Base-by-base conservation (phyloP, 306 rosid species). In the Oemleria cerasiformis region DNA sequence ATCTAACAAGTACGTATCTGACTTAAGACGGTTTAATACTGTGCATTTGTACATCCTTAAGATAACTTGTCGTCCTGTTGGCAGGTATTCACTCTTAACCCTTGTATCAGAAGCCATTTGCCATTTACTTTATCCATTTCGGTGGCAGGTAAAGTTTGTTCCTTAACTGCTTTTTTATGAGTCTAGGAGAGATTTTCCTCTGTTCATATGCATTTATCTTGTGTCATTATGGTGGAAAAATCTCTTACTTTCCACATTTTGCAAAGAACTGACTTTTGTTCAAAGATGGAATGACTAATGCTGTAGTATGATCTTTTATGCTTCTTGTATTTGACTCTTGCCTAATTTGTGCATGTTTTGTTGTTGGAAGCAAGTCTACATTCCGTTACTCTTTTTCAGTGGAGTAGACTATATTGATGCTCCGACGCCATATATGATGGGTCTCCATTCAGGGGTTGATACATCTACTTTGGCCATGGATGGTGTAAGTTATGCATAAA, bases 361-460 rank as follows among this genome's bases (percentile, higher is more conserved):
- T 82, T 81, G 83, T 79, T 81, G 86, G 84, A 81, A 94, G 99
- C 99, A 94, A 81, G 99, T 94, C 80, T 94, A 91, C 86, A 94
- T 94, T 88, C 99, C 99, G 62, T 84, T 91, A 86, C 99, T 94
- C 81, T 94, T 94, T 89, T 94, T 86, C 91, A 94, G 95, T 78
- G 99, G 99, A 79, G 96, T 94, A 82, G 97, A 94, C 92, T 94
- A 94, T 75, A 94, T 94, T 79, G 99, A 94, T 81, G 96, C 97
- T 73, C 99, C 99, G 36, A 94, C 97, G 36, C 99, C 99, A 13
- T 91, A 94, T 75, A 91, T 94, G 99, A 94, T 94, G 99, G 99
- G 99, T 74, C 99, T 94, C 78, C 83, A 94, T 86, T 94, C 97
- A 0, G 95, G 92, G 49, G 97, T 94, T 86, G 99, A 94, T 83